Evolutionary conservation across 2,329 filamentous ascomycete genomes (phyloP).

Genomic region (Thermothelomyces thermophilus): DNA sequence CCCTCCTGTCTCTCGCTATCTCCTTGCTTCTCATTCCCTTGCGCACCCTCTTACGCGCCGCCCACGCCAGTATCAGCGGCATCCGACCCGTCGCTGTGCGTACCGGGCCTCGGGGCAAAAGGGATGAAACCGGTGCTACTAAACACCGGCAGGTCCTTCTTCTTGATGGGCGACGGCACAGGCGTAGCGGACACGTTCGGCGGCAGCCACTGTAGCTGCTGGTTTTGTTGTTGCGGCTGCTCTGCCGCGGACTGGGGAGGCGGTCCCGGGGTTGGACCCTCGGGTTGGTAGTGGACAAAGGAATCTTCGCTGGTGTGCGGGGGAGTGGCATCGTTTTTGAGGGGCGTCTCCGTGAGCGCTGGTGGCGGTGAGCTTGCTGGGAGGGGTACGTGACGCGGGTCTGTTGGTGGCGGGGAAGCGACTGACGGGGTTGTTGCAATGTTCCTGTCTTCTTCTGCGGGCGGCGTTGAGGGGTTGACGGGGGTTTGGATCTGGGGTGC

Average conservation of each 20-base stretch:
- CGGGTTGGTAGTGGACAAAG: too few relatives aligned
- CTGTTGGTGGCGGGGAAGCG: background rate
- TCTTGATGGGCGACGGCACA: conserved; percentile 31
- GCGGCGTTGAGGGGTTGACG: conserved; percentile 1
- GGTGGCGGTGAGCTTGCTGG: conserved; percentile 12
- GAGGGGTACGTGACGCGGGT: conserved; percentile 4
- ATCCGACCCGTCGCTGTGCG: too few relatives aligned
- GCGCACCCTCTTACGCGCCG: too few relatives aligned
- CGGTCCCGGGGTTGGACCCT: too few relatives aligned
- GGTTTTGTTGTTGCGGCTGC: background rate
- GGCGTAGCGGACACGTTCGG: conserved; percentile 35
- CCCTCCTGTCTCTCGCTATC: background rate
- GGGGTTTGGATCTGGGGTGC: background rate
- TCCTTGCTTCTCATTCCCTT: background rate
- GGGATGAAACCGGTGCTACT: conserved; percentile 42
- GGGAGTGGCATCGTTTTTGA: background rate
- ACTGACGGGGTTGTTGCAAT: background rate
- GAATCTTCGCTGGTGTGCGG: background rate
- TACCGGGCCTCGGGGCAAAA: conserved; percentile 32
- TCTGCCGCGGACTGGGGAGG: background rate
- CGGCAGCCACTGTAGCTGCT: conserved; percentile 44
- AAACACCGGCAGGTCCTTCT: conserved; percentile 33
- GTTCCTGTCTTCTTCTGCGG: background rate
- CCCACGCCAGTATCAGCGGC: too few relatives aligned
- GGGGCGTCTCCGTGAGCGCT: background rate